These are phyloP conservation scores for Xylariomycetidae sp. DNA, from an alignment of 2,329 filamentous ascomycete species.

Conservation along the genomic window DNA sequence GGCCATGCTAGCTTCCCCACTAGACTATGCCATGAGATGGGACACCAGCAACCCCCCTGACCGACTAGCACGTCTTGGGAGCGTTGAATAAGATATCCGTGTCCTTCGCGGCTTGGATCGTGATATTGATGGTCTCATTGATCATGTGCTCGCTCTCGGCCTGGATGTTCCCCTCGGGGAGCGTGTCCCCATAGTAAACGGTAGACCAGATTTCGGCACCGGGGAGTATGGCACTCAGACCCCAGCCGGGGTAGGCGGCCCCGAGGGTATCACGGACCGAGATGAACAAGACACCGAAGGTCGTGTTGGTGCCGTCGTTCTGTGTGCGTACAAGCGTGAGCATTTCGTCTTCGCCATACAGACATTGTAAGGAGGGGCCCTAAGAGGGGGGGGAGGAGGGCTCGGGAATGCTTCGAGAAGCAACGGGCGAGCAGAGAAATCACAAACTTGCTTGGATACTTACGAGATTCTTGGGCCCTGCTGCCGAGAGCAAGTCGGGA, in stretches of 20 bases:
- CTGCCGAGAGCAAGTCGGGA: constrained; percentile 7
- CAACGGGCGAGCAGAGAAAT: no score
- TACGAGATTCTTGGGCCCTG: constrained; percentile 4
- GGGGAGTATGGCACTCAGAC: constrained; percentile 10
- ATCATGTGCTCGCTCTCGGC: constrained; percentile 18
- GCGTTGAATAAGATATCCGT: no score
- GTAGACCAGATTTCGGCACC: constrained; percentile 15
- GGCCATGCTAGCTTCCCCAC: no score
- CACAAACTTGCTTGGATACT: no score
- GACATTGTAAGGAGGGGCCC: constrained; percentile 9
- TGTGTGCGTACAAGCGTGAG: no score
- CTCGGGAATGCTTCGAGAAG: no score
- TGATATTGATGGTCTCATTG: constrained; percentile 15
- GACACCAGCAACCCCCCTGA: no score
- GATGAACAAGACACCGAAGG: constrained; percentile 14
- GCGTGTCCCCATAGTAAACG: constrained; percentile 8
- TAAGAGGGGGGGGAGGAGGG: constrained; percentile 9
- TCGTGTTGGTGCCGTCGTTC: constrained; percentile 3
- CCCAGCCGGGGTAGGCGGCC: constrained; percentile 6
- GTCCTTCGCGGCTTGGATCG: constrained; percentile 10
- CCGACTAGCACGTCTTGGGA: no score
- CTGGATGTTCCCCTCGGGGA: no score
- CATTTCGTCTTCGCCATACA: no score
- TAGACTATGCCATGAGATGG: no score
- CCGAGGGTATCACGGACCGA: constrained; percentile 12